Evolutionary conservation across 768 basidiomycete genomes (phyloP).

Genomic region (Punctularia strigosozonata): DNA sequence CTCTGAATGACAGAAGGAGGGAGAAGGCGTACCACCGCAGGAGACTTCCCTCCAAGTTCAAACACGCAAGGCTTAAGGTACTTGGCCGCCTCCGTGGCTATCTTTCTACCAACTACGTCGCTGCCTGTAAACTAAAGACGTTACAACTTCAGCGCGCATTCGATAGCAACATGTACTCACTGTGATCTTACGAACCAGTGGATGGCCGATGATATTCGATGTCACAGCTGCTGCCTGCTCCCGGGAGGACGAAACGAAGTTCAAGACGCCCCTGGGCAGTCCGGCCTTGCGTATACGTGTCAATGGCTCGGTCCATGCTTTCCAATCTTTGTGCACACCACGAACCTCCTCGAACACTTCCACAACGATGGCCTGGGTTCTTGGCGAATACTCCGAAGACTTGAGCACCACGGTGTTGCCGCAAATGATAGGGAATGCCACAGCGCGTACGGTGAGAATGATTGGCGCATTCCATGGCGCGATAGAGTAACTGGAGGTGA

Average conservation of each 20-base stretch:
- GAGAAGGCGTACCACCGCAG: conserved; percentile 29
- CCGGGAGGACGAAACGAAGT: conserved; percentile 35
- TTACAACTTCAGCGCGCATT: neutral
- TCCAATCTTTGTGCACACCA: too few species aligned
- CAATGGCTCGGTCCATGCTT: too few species aligned
- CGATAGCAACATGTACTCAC: conserved; percentile 14
- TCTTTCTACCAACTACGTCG: conserved; percentile 38
- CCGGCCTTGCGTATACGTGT: conserved; percentile 28
- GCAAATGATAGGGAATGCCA: conserved; percentile 30
- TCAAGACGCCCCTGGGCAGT: conserved; percentile 43
- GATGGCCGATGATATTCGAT: conserved; percentile 38
- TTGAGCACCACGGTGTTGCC: conserved; percentile 42
- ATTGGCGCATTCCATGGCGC: conserved; percentile 42
- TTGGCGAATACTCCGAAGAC: conserved; percentile 34
- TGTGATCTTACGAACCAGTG: conserved; percentile 35
- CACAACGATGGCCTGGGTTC: conserved; percentile 27
- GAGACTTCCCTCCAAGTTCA: conserved; percentile 45
- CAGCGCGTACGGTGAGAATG: conserved; percentile 26
- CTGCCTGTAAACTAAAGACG: conserved; percentile 42
- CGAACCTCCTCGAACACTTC: conserved; percentile 29
- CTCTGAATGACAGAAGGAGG: neutral
- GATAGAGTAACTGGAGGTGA: conserved; percentile 29
- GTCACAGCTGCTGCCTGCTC: conserved; percentile 29
- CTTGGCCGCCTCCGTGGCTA: conserved; percentile 44
- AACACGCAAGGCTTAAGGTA: conserved; percentile 43